phyloP scores from a whole-genome alignment of 2,329 filamentous ascomycete species.

The Lojkania enalia region DNA sequence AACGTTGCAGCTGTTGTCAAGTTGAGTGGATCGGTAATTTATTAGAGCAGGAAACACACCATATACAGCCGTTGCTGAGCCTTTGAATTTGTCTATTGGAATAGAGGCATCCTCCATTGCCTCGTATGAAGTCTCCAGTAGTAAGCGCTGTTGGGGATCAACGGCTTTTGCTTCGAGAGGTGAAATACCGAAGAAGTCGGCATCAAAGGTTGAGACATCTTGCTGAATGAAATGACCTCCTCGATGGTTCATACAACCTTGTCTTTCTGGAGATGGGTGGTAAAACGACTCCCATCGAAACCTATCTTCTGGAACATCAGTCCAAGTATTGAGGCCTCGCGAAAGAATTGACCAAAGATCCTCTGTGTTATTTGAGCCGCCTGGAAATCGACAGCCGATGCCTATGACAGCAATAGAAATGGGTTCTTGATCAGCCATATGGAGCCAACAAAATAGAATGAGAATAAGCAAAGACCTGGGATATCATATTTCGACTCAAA shows the following conservation, averaged over 20 bases:
- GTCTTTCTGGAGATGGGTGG: slow-evolving; percentile 6
- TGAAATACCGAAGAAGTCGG: slow-evolving; percentile 26
- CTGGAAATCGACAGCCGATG: slow-evolving; percentile 31
- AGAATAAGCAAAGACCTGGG: neutral
- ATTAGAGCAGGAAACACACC: neutral
- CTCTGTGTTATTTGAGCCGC: slow-evolving; percentile 28
- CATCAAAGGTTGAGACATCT: slow-evolving; percentile 20
- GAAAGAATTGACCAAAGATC: slow-evolving; percentile 37
- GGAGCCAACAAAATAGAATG: neutral
- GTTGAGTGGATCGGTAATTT: neutral
- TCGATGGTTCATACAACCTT: slow-evolving; percentile 4
- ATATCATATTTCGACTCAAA: neutral
- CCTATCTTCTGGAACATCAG: slow-evolving; percentile 25
- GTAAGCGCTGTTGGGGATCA: slow-evolving; percentile 3
- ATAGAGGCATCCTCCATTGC: slow-evolving; percentile 14
- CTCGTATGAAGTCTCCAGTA: slow-evolving; percentile 20
- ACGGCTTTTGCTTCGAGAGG: slow-evolving; percentile 16
- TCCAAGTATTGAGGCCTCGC: slow-evolving; percentile 29
- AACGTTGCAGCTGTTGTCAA: slow-evolving; percentile 2
- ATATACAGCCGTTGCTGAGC: neutral
- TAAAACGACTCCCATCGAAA: slow-evolving; percentile 36
- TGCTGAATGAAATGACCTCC: slow-evolving; percentile 17
- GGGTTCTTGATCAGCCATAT: neutral
- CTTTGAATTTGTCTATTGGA: neutral
- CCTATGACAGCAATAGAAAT: slow-evolving; percentile 11